phyloP scores from a whole-genome alignment of 192 early-diverging fungal species.

The Coemansia sp. region DNA sequence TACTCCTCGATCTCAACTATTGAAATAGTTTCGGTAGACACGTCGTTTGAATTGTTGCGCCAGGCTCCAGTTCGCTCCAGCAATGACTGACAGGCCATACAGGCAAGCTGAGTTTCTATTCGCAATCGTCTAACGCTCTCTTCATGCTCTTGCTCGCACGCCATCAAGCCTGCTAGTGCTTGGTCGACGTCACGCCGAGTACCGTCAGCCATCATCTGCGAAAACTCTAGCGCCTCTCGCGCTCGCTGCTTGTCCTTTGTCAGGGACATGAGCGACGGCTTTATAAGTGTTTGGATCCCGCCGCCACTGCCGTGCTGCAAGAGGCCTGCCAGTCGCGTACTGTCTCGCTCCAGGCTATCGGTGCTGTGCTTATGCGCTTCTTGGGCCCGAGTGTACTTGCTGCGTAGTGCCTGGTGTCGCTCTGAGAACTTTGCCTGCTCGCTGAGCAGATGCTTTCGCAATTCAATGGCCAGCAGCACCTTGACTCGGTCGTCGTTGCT shows the following conservation, averaged over 20 bases:
- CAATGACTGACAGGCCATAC: constrained; percentile 3
- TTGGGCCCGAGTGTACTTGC: constrained; percentile 1
- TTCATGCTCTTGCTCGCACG: constrained; percentile 5
- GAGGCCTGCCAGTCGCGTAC: constrained; percentile 4
- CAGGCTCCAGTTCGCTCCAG: constrained; percentile 2
- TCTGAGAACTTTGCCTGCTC: constrained; percentile 11
- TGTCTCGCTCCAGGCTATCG: constrained; percentile 7
- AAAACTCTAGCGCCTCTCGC: constrained; percentile 7
- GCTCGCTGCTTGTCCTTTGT: constrained; percentile 12
- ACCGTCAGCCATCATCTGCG: constrained; percentile 8
- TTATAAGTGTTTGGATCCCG: constrained; percentile 7
- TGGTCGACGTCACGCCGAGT: constrained; percentile 8
- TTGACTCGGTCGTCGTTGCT: constrained; percentile 10
- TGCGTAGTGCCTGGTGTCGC: constrained; percentile 8
- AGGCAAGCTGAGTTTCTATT: background rate
- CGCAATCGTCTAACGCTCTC: constrained; percentile 1
- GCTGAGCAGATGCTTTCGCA: constrained; percentile 9
- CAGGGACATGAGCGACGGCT: background rate
- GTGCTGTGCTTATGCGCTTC: constrained; percentile 7
- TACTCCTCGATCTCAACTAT: constrained; percentile 6
- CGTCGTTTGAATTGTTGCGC: background rate
- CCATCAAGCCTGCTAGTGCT: background rate
- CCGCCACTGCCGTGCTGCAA: constrained; percentile 1
- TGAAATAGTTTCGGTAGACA: background rate
- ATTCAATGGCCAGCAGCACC: constrained; percentile 9